Conservation (phyloP, 345 rosid genomes). For the Noccaea bulbosa region DNA sequence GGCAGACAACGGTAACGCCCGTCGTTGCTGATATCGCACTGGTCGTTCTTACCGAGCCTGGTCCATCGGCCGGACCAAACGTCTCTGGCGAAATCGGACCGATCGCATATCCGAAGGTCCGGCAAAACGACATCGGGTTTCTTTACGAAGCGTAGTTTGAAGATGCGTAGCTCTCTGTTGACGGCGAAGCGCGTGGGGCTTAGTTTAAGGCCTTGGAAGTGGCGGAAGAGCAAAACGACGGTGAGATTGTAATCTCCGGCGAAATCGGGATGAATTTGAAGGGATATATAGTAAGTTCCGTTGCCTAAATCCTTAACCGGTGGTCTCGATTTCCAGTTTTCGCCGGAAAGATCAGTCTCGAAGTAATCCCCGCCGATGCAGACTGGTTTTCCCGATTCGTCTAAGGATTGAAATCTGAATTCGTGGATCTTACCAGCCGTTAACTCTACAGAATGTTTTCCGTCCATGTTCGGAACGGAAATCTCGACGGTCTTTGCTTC, state of each 20-base stretch:
- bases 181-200: constrained; percentile 64
- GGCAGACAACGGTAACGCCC: constrained; percentile 77
- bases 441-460: constrained; percentile 50
- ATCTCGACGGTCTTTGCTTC: constrained; percentile 60
- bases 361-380: constrained; percentile 89
- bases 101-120: constrained; percentile 48
- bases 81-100: constrained; percentile 62
- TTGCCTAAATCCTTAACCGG: constrained; percentile 69
- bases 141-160: constrained; percentile 52
- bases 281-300: constrained; percentile 65
- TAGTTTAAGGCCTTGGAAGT: constrained; percentile 68
- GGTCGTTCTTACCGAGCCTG: constrained; percentile 67
- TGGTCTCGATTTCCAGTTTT: constrained; percentile 85
- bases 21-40: constrained; percentile 61
- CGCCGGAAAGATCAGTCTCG: constrained; percentile 86
- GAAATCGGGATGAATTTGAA: constrained; percentile 88
- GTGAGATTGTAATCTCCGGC: constrained; percentile 69
- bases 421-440: constrained; percentile 66
- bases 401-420: constrained; percentile 61
- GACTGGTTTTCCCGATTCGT: constrained; percentile 53
- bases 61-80: constrained; percentile 94
- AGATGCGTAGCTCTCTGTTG: constrained; percentile 52
- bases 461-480: constrained; percentile 63
- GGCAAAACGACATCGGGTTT: constrained; percentile 49
- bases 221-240: constrained; percentile 68